phyloP scores from a whole-genome alignment of 106 monocot genomes.

The Acorus gramineus region DNA sequence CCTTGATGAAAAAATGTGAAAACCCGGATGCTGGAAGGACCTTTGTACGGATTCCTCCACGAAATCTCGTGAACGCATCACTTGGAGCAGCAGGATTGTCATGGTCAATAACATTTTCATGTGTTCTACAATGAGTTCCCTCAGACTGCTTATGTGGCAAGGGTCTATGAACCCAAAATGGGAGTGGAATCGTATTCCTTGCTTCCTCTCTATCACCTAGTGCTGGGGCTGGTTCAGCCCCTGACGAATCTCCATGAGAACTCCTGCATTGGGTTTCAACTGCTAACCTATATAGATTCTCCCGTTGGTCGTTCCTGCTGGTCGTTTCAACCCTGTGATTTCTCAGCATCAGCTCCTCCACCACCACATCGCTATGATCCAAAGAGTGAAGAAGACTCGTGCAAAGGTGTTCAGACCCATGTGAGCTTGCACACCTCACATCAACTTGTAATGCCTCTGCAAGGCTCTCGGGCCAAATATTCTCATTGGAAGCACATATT shows the following conservation, averaged over 20 bases:
- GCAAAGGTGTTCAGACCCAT: constrained; percentile 7
- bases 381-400: constrained; percentile 1
- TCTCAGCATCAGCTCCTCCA: constrained; percentile 60
- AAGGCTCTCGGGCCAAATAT: constrained; percentile 35
- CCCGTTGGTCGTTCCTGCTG: constrained; percentile 35
- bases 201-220: constrained; percentile 5
- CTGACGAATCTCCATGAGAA: constrained; percentile 3
- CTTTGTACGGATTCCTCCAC: constrained; percentile 25
- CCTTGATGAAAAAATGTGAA: constrained; percentile 30
- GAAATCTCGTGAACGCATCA: neutral
- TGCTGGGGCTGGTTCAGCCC: neutral
- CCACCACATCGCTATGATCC: constrained; percentile 10
- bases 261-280: constrained; percentile 17
- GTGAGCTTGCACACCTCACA: constrained; percentile 2
- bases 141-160: neutral
- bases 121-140: constrained; percentile 10
- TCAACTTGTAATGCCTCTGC: constrained; percentile 22
- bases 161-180: constrained; percentile 8
- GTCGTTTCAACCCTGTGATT: constrained; percentile 40
- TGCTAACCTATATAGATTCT: constrained; percentile 33
- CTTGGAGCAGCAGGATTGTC: constrained; percentile 10
- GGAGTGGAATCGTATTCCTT: constrained; percentile 11
- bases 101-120: constrained; percentile 14
- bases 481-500: constrained; percentile 11
- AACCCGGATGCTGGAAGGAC: constrained; percentile 31